phyloP scores from a whole-genome alignment of 2,329 filamentous ascomycete species.

The Fusarium buxicola region DNA sequence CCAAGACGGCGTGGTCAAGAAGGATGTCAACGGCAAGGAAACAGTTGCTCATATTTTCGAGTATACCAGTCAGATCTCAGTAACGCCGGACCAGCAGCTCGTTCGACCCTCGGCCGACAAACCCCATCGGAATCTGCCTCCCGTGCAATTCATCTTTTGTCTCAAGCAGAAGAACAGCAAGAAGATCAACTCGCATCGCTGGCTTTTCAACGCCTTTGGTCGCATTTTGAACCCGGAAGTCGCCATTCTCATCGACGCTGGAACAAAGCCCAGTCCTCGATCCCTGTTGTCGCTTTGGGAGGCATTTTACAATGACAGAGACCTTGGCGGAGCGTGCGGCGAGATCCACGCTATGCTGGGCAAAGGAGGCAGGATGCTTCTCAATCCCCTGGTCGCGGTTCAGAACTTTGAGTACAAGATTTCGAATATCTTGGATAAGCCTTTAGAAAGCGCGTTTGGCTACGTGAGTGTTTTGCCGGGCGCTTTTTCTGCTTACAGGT shows the following conservation, averaged over 20 bases:
- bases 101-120: conserved; percentile 39
- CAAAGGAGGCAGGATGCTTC: conserved; percentile 37
- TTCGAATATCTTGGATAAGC: conserved; percentile 43
- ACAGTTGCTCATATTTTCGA: conserved; percentile 44
- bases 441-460: conserved; percentile 41
- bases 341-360: conserved; percentile 45
- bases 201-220: conserved; percentile 44
- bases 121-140: conserved; percentile 35
- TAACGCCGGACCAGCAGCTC: conserved; percentile 43
- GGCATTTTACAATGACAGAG: conserved; percentile 42
- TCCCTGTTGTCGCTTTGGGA: conserved; percentile 41
- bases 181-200: conserved; percentile 46
- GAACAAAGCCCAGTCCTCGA: conserved; percentile 41
- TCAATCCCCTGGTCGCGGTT: conserved; percentile 43
- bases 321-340: conserved; percentile 41
- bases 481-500: conserved; percentile 42
- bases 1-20: conserved; percentile 43
- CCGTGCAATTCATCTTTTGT: conserved; percentile 44
- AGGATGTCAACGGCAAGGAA: conserved; percentile 44
- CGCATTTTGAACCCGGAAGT: conserved; percentile 44
- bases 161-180: conserved; percentile 46
- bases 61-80: conserved; percentile 44
- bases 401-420: conserved; percentile 45
- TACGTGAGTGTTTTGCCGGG: conserved; percentile 43
- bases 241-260: conserved; percentile 42